Evolutionary conservation across 495 filamentous ascomycete species (phyloP).

Genomic region (Durotheca rogersii): DNA sequence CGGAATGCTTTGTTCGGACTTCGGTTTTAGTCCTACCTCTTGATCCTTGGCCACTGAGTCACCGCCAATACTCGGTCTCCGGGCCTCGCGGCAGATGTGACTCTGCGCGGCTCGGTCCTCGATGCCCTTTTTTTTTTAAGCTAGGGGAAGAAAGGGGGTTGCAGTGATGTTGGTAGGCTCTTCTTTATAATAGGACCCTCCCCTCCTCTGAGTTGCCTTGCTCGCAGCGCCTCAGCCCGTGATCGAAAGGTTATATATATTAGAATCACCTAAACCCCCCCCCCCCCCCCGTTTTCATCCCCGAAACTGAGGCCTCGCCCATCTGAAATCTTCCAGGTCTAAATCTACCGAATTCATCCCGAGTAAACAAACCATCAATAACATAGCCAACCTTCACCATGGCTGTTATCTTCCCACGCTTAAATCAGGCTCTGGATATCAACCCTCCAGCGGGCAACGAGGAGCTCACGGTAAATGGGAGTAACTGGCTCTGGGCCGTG

Average conservation of each 20-base stretch:
- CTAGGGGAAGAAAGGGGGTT: no score
- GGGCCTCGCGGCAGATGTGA: conserved; percentile 19
- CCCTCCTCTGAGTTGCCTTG: conserved; percentile 14
- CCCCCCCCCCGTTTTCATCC: conserved; percentile 5
- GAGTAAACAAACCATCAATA: no score
- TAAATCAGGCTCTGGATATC: conserved; percentile 46
- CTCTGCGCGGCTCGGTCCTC: conserved; percentile 21
- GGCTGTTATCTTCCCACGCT: conserved; percentile 35
- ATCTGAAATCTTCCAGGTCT: not conserved
- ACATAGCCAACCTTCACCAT: conserved; percentile 15
- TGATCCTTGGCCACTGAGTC: conserved; percentile 20
- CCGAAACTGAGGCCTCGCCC: conserved; percentile 8
- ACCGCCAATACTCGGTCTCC: conserved; percentile 22
- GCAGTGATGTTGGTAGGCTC: no score
- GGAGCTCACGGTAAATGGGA: conserved; percentile 44
- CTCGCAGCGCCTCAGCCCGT: conserved; percentile 19
- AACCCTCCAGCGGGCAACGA: conserved; percentile 46
- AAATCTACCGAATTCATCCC: conserved; percentile 15
- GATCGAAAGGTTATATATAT: conserved; percentile 26
- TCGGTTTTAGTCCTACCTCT: conserved; percentile 22
- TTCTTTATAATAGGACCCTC: conserved; percentile 26
- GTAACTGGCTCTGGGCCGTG: conserved; percentile 51
- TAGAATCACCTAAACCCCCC: no score
- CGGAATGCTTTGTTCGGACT: conserved; percentile 23
- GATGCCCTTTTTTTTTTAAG: no score